A percentile compares a stretch with the other conserved stretches of the same genome.
phyloP scores from a whole-genome alignment of 169 alveolate genomes.

The Theileria orientalis region DNA sequence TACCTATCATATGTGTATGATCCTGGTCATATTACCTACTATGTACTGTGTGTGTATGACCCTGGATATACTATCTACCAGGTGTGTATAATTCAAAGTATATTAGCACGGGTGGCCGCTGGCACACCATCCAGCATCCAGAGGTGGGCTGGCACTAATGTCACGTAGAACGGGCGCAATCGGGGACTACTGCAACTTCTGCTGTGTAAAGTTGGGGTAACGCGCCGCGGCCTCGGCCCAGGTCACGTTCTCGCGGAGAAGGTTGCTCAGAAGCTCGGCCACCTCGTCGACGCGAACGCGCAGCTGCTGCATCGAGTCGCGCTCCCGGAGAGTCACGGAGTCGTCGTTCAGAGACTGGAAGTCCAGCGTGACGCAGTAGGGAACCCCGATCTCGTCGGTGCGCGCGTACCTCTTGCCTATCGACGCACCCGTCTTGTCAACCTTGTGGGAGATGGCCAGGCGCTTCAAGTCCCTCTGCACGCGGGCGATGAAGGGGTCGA shows the following conservation, averaged over 20 bases:
- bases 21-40: no score
- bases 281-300: constrained; percentile 77
- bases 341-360: constrained; percentile 89
- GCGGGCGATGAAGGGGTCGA: constrained; percentile 73
- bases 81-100: no score
- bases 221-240: constrained; percentile 71
- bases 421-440: constrained; percentile 90
- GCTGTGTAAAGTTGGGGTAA: constrained; percentile 71
- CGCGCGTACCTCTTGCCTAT: constrained; percentile 96
- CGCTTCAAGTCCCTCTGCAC: constrained; percentile 48
- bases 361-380: constrained; percentile 96
- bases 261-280: constrained; percentile 54
- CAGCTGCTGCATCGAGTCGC: constrained; percentile 92
- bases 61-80: no score
- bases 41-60: no score
- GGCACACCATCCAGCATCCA: no score
- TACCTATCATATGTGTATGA: no score
- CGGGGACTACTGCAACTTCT: no score
- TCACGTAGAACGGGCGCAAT: no score
- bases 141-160: no score
- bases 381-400: constrained; percentile 98
- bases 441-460: constrained; percentile 86
- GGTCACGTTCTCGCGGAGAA: constrained; percentile 54
- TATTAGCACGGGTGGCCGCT: no score
- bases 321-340: constrained; percentile 94